A percentile compares a stretch with the other conserved stretches of the same genome.
Conservation (phyloP, 2,329 filamentous ascomycete species). For the Plectosphaerella cucumerina region DNA sequence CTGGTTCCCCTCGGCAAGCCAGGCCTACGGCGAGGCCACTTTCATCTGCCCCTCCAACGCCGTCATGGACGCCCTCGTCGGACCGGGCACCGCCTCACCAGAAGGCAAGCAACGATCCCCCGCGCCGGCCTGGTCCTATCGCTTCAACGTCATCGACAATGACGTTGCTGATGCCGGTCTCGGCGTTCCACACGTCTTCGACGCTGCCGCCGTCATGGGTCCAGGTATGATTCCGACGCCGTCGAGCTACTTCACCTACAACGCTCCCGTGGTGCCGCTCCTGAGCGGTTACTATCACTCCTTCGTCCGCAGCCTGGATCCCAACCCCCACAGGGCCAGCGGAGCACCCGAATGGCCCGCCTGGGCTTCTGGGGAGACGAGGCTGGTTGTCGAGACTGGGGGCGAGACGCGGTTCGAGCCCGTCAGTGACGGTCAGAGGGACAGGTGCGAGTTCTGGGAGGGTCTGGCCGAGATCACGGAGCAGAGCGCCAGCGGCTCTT, state of each 20-base stretch:
- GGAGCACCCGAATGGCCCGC: conserved; percentile 35
- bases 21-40: conserved; percentile 40
- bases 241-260: conserved; percentile 38
- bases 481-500: conserved; percentile 2
- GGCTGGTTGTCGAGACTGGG: conserved; percentile 36
- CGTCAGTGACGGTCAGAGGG: conserved; percentile 24
- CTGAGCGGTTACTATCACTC: conserved; percentile 47
- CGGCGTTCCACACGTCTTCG: conserved; percentile 45
- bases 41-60: conserved; percentile 39
- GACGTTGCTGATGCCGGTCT: conserved; percentile 28
- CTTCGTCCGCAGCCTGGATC: conserved; percentile 41
- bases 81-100: not conserved
- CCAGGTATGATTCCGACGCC: conserved; percentile 27
- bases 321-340: conserved; percentile 29
- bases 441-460: conserved; percentile 38
- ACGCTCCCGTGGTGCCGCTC: conserved; percentile 38
- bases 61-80: conserved; percentile 27
- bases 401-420: conserved; percentile 33
- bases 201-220: conserved; percentile 45
- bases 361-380: conserved; percentile 27
- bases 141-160: conserved; percentile 42
- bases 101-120: too few species aligned
- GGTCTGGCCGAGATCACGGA: conserved; percentile 24
- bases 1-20: conserved; percentile 39
- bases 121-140: conserved; percentile 38